Evolutionary conservation across 2,329 filamentous ascomycete genomes (phyloP), one percentile per base, ranked within the genome.

Genomic region (Zopfia rhizophila): DNA sequence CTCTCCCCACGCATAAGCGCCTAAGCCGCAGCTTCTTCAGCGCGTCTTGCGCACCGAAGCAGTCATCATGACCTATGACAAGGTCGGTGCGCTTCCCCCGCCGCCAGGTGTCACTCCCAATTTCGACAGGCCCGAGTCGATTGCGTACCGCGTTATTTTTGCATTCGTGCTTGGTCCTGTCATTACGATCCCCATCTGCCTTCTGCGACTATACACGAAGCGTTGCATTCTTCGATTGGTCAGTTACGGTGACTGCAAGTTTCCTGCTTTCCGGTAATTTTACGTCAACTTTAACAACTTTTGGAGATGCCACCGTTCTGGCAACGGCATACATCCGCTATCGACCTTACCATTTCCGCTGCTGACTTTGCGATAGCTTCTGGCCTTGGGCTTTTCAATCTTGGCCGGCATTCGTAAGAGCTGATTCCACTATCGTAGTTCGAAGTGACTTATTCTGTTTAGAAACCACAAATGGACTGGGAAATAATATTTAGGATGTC

Each of bases 381-480:
- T 51, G 21, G 53, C 50, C 10, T 21, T 54, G 0, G 51, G 35
- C 11, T 56, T 49, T 17, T 56, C 53, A 8, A 48, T 51, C 19
- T 45, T 38, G n/a, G 46, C 46, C 5, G 17, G 39, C 14, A 48
- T 44, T 14, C 54, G 51, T 52, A 29, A 50, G 51, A 13, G 17
- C n/a, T 2, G 19, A 6, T 6, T 1, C 1, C n/a, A 13, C 10
- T 13, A 8, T 14, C n/a, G 3, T 27, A 8, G 8, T 6, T 8
- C 25, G 14, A 11, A 30, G 32, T 50, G 21, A 51, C 23, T n/a
- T n/a, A n/a, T n/a, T n/a, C 3, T 12, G n/a, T 5, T 1, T 5
- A 56, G 54, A 57, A 38, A 53, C 54, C 14, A 55, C 40, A 2
- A 55, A 57, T n/a, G 53, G 54, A 16, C 23, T 57, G 6, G 54